Base-by-base conservation (phyloP, 2,329 filamentous ascomycete species). In the Bisporella sp. region DNA sequence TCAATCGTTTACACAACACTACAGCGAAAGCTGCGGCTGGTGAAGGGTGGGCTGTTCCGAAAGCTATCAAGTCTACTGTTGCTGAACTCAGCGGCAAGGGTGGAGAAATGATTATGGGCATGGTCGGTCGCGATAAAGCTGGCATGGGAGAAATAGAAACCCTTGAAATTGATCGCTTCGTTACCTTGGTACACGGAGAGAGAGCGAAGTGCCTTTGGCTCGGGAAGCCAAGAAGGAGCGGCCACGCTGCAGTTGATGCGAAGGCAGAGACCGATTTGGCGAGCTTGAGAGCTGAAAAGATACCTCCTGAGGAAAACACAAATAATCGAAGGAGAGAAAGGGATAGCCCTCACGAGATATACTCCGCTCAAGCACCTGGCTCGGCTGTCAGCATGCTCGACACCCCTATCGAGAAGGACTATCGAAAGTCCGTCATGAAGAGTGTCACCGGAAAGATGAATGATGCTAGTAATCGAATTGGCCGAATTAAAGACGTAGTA, bases 61-160 rank as follows among this genome's bases (percentile, higher is more conserved):
- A 89, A 62, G 91, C 92, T 13, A 89, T 99, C 61, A 97, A 97
- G 66, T 95, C 89, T 3, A 96, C 92, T 0, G 87, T 97, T 44
- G 90, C 87, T 13, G 93, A 96, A 68, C 81, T 99, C 39, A 89
- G 89, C 58, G 92, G 93, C 11, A 96, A 96, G 66, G 85, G 92
- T 48, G 91, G 91, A 45, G 92, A 96, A 66, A 87, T 96, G 71
- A 85, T 96, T 44, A 89, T 95, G 74, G 91, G 89, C n/a, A 95
- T 95, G 75, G 90, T 96, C 5, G 87, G 84, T 39, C 71, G 73
- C 33, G 90, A 95, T 59, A 95, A 95, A 68, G 89, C 84, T 50
- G 89, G 89, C 4, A 91, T 97, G 57, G 87, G 88, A 4, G 92
- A 96, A 60, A 84, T 96, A 35, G 93, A 99, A 69, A 97, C 91